Conservation (phyloP, 176 grass and related monocot genomes). For the maize (Zea mays) region Zm-B73-REFERENCE-NAM-5.0 NC_050096.1:65830501-65831000, state of each 20-base stretch:
- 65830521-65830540: not conserved
- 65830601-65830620: not conserved
- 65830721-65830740: not conserved
- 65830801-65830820: not conserved
- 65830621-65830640: not conserved
- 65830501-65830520: not conserved
- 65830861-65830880: not conserved
- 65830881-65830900: not conserved
- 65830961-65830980: conserved; percentile 78
- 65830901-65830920: not conserved
- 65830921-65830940: conserved; percentile 9
- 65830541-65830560: not conserved
- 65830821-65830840: not conserved
- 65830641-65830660: not conserved
- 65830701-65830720: not conserved
- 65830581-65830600: not conserved
- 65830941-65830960: conserved; percentile 30
- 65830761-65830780: not conserved
- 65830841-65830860: not conserved
- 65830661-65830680: not conserved
- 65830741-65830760: not conserved
- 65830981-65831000: conserved; percentile 75
- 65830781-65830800: not conserved
- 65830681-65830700: not conserved
- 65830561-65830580: not conserved